These are phyloP conservation scores for Yamagishiella unicocca DNA, from an alignment of 139 green algal species.

Conservation along the genomic window DNA sequence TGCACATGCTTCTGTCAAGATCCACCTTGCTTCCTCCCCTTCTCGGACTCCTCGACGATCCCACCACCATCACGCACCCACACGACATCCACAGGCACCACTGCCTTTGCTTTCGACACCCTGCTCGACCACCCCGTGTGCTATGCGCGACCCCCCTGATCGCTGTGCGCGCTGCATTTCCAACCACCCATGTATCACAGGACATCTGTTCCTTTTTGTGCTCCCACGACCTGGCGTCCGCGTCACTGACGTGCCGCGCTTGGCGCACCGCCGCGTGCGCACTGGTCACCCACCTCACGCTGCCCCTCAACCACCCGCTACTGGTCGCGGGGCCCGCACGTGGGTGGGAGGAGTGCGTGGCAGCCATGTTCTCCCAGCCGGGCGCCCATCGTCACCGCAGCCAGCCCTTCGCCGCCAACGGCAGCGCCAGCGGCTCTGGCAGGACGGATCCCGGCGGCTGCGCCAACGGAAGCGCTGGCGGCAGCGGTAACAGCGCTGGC, in stretches of 20 bases:
- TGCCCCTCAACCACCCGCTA: conserved; percentile 44
- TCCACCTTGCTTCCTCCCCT: too few relatives aligned
- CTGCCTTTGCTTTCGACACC: too few relatives aligned
- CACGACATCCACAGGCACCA: too few relatives aligned
- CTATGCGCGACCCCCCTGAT: too few relatives aligned
- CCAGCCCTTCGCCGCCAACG: too few relatives aligned
- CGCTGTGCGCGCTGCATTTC: too few relatives aligned
- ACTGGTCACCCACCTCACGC: background rate
- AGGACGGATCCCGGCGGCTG: too few relatives aligned
- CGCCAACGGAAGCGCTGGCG: background rate
- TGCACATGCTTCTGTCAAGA: too few relatives aligned
- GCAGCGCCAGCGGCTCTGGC: too few relatives aligned
- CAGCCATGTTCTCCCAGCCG: background rate
- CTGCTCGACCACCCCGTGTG: background rate
- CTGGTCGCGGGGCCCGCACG: background rate
- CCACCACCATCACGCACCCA: too few relatives aligned
- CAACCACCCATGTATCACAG: too few relatives aligned
- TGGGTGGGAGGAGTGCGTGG: background rate
- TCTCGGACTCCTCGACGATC: too few relatives aligned
- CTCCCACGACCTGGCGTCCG: conserved; percentile 11
- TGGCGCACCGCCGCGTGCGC: conserved; percentile 6
- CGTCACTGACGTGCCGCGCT: background rate
- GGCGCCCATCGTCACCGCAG: background rate
- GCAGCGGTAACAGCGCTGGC: background rate
- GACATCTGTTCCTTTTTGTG: conserved; percentile 6